Percentiles rank a stretch among this genome's conserved stretches.
Evolutionary conservation across 1,139 yeast species (phyloP).

Genomic region (Yarrowia galli): DNA sequence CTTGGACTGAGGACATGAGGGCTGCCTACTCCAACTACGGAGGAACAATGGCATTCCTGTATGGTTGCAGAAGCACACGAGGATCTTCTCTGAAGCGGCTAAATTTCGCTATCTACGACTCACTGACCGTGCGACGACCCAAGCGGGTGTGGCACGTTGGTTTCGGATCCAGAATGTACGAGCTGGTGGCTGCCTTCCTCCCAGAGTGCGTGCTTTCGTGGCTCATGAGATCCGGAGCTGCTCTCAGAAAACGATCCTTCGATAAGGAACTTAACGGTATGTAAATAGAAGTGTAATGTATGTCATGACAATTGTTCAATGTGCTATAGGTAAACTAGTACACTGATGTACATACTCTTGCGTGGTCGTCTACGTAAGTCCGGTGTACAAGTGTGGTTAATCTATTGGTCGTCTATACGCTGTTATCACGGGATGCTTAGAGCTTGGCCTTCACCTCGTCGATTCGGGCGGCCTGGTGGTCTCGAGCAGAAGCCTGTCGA

Average conservation of each 20-base stretch:
- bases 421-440: neutral
- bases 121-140: constrained; percentile 48
- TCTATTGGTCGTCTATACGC: neutral
- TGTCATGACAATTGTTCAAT: neutral
- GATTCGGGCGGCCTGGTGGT: constrained; percentile 34
- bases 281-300: constrained; percentile 25
- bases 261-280: constrained; percentile 36
- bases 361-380: too few relatives aligned
- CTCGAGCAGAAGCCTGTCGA: constrained; percentile 27
- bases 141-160: constrained; percentile 53
- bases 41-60: constrained; percentile 45
- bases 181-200: constrained; percentile 47
- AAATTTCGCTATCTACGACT: constrained; percentile 51
- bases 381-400: neutral
- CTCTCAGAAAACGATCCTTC: constrained; percentile 35
- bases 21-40: constrained; percentile 48
- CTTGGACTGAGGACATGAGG: constrained; percentile 54
- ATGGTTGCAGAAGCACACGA: constrained; percentile 46
- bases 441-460: constrained; percentile 36
- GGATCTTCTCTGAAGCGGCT: constrained; percentile 50
- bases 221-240: constrained; percentile 47
- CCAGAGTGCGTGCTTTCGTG: constrained; percentile 52
- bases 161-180: constrained; percentile 52
- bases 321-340: too few relatives aligned
- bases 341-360: too few relatives aligned